Evolutionary conservation across 768 basidiomycete species (phyloP), one percentile per base, ranked within the genome.

Genomic region (Strobilomyces dryophilus): DNA sequence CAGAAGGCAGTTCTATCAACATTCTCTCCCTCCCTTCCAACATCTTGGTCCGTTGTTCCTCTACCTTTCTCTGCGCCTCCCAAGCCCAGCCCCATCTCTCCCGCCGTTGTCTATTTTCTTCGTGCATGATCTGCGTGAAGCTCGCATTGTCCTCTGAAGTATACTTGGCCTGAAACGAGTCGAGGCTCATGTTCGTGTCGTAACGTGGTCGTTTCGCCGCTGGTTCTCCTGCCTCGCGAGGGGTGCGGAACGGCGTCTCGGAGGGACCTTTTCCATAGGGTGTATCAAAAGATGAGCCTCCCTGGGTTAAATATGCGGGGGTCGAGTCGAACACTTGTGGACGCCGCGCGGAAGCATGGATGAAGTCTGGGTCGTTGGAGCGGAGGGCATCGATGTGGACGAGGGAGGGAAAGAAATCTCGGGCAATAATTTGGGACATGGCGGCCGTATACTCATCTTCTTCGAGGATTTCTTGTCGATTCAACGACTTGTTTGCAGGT

Each of bases 141-240:
- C 94, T 97, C 6, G 95, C 84, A 68, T 99, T 99, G 71, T 99
- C 97, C 66, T 98, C 94, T 0, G 94, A 97, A 2, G 97, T 98
- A 67, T 92, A 97, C 40, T 80, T 80, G 0, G 91, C 82, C 67
- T 98, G 97, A 68, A 98, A 99, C 15, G 74, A 74, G 67, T 98
- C 93, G 17, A 98, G 78, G 51, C 80, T 84, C 64, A 92, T 72
- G 54, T 75, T 66, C 3, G 74, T 73, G 60, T 90, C 79, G 61
- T 80, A 84, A 51, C 79, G 80, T 31, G 76, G 63, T 51, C 83
- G 78, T 71, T 92, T 85, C 56, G 67, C 56, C 3, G 76, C 67
- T 24, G 78, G 74, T 58, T 79, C 79, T 32, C 69, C 71, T 3
- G 29, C 39, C 14, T 70, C 73, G n/a, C 41, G 69, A 34, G 76